Percentiles rank a stretch among this genome's conserved stretches.
phyloP scores from a whole-genome alignment of 768 basidiomycete species.

The Mycena rosella region DNA sequence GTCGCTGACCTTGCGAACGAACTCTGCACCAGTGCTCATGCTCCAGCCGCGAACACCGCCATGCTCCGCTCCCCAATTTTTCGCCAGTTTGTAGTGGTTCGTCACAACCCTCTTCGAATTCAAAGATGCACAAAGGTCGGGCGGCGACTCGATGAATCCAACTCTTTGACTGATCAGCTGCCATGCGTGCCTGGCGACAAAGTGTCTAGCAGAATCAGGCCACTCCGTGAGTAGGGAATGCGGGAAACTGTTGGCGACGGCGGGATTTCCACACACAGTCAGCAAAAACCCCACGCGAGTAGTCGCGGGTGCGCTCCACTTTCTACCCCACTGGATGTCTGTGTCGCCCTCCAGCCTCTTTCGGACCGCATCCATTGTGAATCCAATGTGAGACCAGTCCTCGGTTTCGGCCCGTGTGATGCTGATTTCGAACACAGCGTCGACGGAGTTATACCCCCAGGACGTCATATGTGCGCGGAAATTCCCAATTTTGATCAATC shows the following conservation, averaged over 20 bases:
- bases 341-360: too few species aligned
- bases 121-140: background rate
- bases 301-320: slow-evolving; percentile 4
- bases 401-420: too few species aligned
- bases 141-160: slow-evolving; percentile 9
- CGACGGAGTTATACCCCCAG: too few species aligned
- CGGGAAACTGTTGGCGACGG: slow-evolving; percentile 19
- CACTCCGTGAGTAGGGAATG: slow-evolving; percentile 7
- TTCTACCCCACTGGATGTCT: too few species aligned
- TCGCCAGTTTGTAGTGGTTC: slow-evolving; percentile 35
- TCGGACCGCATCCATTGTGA: too few species aligned
- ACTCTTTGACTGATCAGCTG: background rate
- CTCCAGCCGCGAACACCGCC: slow-evolving; percentile 40
- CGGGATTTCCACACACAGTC: slow-evolving; percentile 4
- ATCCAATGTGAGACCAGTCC: too few species aligned
- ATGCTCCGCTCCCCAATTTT: slow-evolving; percentile 36
- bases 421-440: too few species aligned
- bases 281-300: slow-evolving; percentile 6
- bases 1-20: slow-evolving; percentile 23
- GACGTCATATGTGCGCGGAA: too few species aligned
- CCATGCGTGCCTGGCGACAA: background rate
- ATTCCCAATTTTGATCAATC: too few species aligned
- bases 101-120: slow-evolving; percentile 1
- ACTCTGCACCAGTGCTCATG: slow-evolving; percentile 26
- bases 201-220: background rate